Conservation (phyloP, 169 alveolate species). For the Babesia divergens region DNA sequence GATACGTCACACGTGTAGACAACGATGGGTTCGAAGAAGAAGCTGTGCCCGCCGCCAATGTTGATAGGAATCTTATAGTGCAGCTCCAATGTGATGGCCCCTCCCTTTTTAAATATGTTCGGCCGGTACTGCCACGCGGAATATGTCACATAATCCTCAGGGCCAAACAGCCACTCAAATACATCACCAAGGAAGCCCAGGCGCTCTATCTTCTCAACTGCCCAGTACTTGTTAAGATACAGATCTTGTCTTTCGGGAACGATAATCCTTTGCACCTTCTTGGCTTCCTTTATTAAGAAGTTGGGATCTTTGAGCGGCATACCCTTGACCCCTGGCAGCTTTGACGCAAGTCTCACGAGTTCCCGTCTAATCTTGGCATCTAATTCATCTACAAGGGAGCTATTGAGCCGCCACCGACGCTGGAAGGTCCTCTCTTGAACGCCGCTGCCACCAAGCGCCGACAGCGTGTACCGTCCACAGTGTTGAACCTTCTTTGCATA, state of each 20-base stretch:
- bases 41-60: not conserved
- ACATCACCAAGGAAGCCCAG: constrained; percentile 5
- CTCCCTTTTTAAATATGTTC: constrained; percentile 34
- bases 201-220: not conserved
- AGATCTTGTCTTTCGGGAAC: constrained; percentile 11
- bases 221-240: constrained; percentile 24
- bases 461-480: not conserved
- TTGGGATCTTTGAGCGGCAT: not conserved
- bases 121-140: constrained; percentile 54
- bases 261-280: not conserved
- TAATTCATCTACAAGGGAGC: not conserved
- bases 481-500: not conserved
- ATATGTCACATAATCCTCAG: constrained; percentile 17
- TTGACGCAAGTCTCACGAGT: not conserved
- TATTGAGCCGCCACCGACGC: constrained; percentile 15
- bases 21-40: constrained; percentile 40
- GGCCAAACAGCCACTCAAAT: not conserved
- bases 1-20: constrained; percentile 21
- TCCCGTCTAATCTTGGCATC: not conserved
- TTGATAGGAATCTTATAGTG: constrained; percentile 33
- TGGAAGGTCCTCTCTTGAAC: constrained; percentile 20
- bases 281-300: constrained; percentile 5
- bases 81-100: constrained; percentile 36
- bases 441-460: constrained; percentile 36
- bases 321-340: not conserved